A percentile compares a stretch with the other conserved stretches of the same genome.
Conservation (phyloP, 164 flowering plant species). For the Buxus sempervirens region DNA sequence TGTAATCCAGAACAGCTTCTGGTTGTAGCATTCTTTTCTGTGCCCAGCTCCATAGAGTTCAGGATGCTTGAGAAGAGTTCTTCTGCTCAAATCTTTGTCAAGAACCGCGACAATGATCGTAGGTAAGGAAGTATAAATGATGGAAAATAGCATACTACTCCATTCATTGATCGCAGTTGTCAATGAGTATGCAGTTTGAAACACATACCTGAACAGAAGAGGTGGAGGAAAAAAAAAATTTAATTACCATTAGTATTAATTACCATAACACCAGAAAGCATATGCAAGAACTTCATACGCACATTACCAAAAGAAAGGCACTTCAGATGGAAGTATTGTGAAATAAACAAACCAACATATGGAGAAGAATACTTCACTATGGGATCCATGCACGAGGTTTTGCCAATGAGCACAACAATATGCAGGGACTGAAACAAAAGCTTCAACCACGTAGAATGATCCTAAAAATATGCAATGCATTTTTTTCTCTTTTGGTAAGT, state of each 20-base stretch:
- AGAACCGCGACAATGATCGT: conserved; percentile 81
- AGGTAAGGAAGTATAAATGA: conserved; percentile 78
- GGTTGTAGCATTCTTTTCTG: conserved; percentile 66
- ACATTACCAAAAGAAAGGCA: too few species aligned
- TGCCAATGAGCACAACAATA: too few species aligned
- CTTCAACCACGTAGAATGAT: too few species aligned
- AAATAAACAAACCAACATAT: too few species aligned
- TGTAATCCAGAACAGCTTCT: conserved; percentile 68
- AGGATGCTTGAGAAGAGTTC: conserved; percentile 63
- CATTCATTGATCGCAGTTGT: conserved; percentile 91
- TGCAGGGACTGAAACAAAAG: too few species aligned
- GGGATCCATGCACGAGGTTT: too few species aligned
- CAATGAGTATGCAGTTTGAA: conserved; percentile 62
- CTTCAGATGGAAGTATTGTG: too few species aligned
- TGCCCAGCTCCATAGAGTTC: conserved; percentile 90
- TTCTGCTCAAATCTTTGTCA: conserved; percentile 85
- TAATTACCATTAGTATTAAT: too few species aligned
- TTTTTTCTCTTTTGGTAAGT: too few species aligned
- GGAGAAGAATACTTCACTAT: too few species aligned
- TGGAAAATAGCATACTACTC: conserved; percentile 88
- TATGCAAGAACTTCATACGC: too few species aligned
- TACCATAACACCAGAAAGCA: neutral
- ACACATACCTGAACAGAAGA: conserved; percentile 68
- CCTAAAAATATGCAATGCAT: too few species aligned
- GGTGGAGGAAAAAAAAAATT: neutral